Evolutionary conservation across 805 yeast genomes (phyloP).

Genomic region (Monosporozyma yasuniensis): DNA sequence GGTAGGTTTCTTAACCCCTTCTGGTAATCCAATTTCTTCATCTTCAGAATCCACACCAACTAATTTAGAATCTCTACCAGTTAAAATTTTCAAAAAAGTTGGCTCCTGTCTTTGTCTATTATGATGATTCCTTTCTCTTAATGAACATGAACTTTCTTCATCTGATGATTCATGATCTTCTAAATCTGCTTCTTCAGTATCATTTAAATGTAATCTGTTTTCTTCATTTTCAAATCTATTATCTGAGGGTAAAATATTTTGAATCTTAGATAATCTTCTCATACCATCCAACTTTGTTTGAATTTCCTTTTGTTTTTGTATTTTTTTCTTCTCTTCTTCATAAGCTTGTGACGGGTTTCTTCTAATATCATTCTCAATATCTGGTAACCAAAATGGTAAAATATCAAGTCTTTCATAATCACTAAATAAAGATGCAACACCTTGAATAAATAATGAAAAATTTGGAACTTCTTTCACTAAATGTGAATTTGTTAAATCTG

Average conservation of each 20-base stretch:
- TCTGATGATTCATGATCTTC: slow-evolving; percentile 53
- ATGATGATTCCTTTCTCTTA: slow-evolving; percentile 4
- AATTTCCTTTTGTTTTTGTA: slow-evolving; percentile 37
- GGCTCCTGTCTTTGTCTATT: slow-evolving; percentile 23
- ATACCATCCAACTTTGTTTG: slow-evolving; percentile 30
- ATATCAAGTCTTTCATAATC: slow-evolving; percentile 79
- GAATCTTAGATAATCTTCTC: slow-evolving; percentile 27
- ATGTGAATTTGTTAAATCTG: slow-evolving; percentile 73
- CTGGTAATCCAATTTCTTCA: slow-evolving; percentile 76
- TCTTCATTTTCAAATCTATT: background rate
- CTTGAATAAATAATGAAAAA: slow-evolving; percentile 88
- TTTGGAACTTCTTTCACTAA: slow-evolving; percentile 90
- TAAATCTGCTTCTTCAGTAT: slow-evolving; percentile 31
- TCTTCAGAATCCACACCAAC: slow-evolving; percentile 74
- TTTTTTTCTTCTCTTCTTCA: slow-evolving; percentile 52
- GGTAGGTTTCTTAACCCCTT: slow-evolving; percentile 80
- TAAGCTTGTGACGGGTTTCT: slow-evolving; percentile 72
- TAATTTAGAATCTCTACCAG: slow-evolving; percentile 36
- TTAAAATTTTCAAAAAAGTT: slow-evolving; percentile 31
- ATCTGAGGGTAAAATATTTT: background rate
- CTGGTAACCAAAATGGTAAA: slow-evolving; percentile 92
- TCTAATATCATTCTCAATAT: slow-evolving; percentile 69
- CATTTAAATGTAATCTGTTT: background rate
- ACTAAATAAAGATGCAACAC: slow-evolving; percentile 76
- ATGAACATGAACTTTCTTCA: slow-evolving; percentile 21